A percentile compares a stretch with the other conserved stretches of the same genome.
These are phyloP conservation scores for Crithidia bombi DNA, from an alignment of 208 protist genomes.

Conservation along the genomic window DNA sequence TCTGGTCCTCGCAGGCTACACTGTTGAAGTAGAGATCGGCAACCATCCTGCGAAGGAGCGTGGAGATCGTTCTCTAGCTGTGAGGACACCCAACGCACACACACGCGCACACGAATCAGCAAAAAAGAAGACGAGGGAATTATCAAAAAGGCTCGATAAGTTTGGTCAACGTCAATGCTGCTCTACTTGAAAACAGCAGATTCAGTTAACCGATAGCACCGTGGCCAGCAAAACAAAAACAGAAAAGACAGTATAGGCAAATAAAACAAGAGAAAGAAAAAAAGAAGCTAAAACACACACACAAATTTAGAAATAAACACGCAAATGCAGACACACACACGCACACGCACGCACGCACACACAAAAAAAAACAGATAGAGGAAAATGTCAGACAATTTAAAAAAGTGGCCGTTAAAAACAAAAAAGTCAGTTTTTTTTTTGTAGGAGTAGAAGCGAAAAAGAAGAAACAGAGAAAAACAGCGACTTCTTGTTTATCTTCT, in stretches of 20 bases:
- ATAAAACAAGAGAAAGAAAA: slow-evolving; percentile 11
- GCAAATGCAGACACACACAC: slow-evolving; percentile 4
- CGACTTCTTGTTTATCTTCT: too few species aligned
- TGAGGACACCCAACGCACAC: too few species aligned
- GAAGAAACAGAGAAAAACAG: too few species aligned
- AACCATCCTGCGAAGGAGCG: slow-evolving; percentile 11
- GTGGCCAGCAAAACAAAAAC: background rate
- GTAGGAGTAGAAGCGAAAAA: background rate
- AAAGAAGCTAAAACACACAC: slow-evolving; percentile 11
- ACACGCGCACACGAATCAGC: slow-evolving; percentile 8
- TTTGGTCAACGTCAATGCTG: too few species aligned
- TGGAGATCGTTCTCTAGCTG: background rate
- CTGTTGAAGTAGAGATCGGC: slow-evolving; percentile 5
- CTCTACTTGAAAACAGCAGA: background rate
- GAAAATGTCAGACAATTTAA: background rate
- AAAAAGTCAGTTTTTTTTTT: too few species aligned
- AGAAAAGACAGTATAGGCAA: slow-evolving; percentile 11
- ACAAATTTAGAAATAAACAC: slow-evolving; percentile 1
- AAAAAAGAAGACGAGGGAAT: background rate
- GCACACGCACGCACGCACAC: background rate
- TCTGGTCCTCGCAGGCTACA: slow-evolving; percentile 9
- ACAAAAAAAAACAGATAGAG: background rate
- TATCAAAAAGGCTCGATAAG: background rate
- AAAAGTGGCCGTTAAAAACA: background rate
- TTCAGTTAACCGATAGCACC: background rate